These are phyloP conservation scores for Nakaseomyces nivariensis DNA, from an alignment of 1,139 yeast species.

Conservation along the genomic window DNA sequence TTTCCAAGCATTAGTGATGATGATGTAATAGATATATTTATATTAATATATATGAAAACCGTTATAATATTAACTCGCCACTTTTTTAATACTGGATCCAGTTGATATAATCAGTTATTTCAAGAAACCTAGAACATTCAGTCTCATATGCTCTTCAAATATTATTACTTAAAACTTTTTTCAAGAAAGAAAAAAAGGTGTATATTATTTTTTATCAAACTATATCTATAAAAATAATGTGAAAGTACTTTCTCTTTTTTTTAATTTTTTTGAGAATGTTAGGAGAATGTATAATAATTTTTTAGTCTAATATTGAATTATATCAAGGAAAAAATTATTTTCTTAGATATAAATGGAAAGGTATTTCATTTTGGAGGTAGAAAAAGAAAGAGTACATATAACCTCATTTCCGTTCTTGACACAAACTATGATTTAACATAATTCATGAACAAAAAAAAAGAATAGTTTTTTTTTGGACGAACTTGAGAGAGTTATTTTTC, in stretches of 20 bases:
- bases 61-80: no score
- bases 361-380: background rate
- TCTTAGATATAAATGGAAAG: no score
- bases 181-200: background rate
- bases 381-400: background rate
- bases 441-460: background rate
- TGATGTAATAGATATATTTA: no score
- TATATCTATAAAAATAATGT: background rate
- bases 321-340: no score
- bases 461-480: background rate
- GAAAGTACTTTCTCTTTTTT: background rate
- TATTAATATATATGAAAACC: no score
- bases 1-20: no score
- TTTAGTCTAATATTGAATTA: no score
- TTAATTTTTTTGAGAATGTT: background rate
- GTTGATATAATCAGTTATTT: no score
- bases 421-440: background rate
- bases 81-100: no score
- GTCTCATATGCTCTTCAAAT: no score
- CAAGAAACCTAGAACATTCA: no score
- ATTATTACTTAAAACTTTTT: no score
- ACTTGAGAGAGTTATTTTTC: background rate
- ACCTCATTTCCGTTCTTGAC: background rate
- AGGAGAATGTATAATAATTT: background rate
- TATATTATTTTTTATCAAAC: background rate